Evolutionary conservation across 2,329 filamentous ascomycete species (phyloP), one percentile per base, ranked within the genome.

Genomic region (Xylaria sp.): DNA sequence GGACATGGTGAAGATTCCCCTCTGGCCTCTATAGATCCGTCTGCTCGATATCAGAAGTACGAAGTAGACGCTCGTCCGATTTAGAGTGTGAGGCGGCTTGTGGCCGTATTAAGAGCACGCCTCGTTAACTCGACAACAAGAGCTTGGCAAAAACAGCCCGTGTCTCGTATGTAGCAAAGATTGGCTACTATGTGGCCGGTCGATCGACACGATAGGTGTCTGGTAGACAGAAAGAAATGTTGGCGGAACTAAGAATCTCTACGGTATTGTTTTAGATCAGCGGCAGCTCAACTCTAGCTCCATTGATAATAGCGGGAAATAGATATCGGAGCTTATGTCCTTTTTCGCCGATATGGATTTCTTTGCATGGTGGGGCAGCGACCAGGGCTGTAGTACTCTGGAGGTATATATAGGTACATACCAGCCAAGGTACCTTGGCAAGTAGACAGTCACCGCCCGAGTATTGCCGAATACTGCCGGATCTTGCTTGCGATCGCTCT

Each of bases 1-100:
- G 41, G 94, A 94, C 94, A 97, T 98, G 69, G n/a, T 75, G 13
- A 10, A 37, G 20, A n/a, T 39, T 25, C 50, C 54, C 41, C 9
- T 46, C 25, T 25, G 25, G 7, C 10, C n/a, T 25, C 9, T 32
- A 10, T 59, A 37, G 13, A 32, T 1, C 66, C 44, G 65, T 32
- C 13, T 44, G 51, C 37, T 57, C 54, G 52, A 55, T 44, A 52
- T 62, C 8, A n/a, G 18, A 62, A 41, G 4, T 15, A 28, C 3
- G 28, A 32, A 12, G 41, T 12, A 51, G 15, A 57, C 48, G 39
- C 15, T 59, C n/a, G 13, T 63, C 18, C 34, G 10, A 44, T 58
- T 9, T 5, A 15, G 32, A 15, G 23, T 23, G n/a, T 15, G 34
- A 32, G 34, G n/a, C 20, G 28, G 41, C 34, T 34, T 23, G 51